Evolutionary conservation across 441 rosid species (phyloP).

Genomic region (Manihot esculenta): DNA sequence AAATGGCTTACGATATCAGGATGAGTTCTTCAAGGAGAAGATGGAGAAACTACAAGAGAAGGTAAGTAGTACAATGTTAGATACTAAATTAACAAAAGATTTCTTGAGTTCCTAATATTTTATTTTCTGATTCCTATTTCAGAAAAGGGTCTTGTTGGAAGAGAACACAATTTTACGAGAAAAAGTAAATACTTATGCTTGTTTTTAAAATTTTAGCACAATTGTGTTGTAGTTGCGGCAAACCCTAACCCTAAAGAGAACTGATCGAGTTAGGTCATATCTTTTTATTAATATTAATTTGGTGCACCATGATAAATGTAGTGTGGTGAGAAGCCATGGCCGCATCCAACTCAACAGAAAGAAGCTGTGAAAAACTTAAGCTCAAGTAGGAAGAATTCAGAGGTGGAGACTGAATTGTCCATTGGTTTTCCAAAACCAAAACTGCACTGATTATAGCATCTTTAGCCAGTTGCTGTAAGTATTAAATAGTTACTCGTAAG

Average conservation of each 20-base stretch:
- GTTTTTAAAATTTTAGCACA: too few species aligned
- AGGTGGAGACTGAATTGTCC: constrained; percentile 53
- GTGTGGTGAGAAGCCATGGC: constrained; percentile 25
- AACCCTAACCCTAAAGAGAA: too few species aligned
- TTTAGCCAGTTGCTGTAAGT: background rate
- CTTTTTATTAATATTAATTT: background rate
- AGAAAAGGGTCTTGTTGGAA: constrained; percentile 48
- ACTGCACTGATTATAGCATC: background rate
- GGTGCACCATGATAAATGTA: constrained; percentile 7
- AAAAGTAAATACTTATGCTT: constrained; percentile 35
- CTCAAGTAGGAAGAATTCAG: constrained; percentile 28
- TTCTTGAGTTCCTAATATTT: background rate
- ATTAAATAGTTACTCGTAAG: too few species aligned
- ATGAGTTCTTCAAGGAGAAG: constrained; percentile 45
- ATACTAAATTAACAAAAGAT: background rate
- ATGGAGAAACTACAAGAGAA: constrained; percentile 46
- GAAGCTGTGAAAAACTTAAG: constrained; percentile 17
- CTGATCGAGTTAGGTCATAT: too few species aligned
- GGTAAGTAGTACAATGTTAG: constrained; percentile 33
- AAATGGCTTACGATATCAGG: constrained; percentile 38
- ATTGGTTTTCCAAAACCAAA: constrained; percentile 45
- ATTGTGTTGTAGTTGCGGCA: too few species aligned
- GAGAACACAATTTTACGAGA: constrained; percentile 36
- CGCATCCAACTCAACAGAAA: constrained; percentile 20
- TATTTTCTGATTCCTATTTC: constrained; percentile 15